Evolutionary conservation across 2,329 filamentous ascomycete species (phyloP).

Genomic region (Lomentospora prolificans): DNA sequence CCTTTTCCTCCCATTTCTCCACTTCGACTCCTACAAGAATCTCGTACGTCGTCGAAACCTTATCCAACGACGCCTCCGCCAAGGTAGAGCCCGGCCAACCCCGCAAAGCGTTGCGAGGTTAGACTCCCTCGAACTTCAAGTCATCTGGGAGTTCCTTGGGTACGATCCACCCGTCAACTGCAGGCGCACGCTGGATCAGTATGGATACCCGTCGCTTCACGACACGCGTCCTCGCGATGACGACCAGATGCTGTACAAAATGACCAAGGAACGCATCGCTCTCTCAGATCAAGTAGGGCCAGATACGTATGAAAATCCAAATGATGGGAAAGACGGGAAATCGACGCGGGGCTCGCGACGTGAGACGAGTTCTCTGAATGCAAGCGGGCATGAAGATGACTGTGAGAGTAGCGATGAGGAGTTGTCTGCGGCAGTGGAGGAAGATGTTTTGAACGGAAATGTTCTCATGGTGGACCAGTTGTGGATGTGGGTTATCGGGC

Average conservation of each 20-base stretch:
- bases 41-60: constrained; percentile 46
- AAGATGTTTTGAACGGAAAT: constrained; percentile 40
- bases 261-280: constrained; percentile 37
- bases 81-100: constrained; percentile 46
- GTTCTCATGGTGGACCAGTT: constrained; percentile 59
- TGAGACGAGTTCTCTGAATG: constrained; percentile 10
- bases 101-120: constrained; percentile 42
- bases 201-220: constrained; percentile 49
- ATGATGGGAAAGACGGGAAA: constrained; percentile 12
- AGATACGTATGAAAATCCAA: constrained; percentile 5
- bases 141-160: constrained; percentile 54
- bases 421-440: constrained; percentile 21
- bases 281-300: constrained; percentile 7
- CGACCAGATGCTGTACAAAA: constrained; percentile 59
- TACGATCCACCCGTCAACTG: constrained; percentile 52
- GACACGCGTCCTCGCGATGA: constrained; percentile 53
- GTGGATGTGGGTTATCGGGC: constrained; percentile 51
- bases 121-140: constrained; percentile 45
- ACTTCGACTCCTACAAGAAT: constrained; percentile 54
- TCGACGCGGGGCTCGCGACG: constrained; percentile 8
- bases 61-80: constrained; percentile 38
- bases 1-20: constrained; percentile 48
- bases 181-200: constrained; percentile 53
- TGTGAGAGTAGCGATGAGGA: constrained; percentile 18
- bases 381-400: constrained; percentile 10